These are phyloP conservation scores for Beverwykella pulmonaria DNA, from an alignment of 495 filamentous ascomycete genomes.

Conservation along the genomic window DNA sequence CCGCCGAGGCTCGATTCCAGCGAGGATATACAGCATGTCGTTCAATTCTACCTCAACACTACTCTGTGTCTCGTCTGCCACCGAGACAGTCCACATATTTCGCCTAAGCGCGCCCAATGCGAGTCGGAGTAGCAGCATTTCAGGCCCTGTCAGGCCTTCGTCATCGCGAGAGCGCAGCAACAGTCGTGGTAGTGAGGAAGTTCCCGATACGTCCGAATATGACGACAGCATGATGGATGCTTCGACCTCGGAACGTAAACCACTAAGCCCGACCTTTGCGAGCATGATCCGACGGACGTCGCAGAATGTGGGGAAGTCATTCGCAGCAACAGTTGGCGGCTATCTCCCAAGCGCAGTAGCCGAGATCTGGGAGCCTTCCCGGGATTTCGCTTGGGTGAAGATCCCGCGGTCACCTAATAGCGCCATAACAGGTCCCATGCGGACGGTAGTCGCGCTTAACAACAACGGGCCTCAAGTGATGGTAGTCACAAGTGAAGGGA, in stretches of 20 bases:
- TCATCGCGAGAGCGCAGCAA: slow-evolving; percentile 48
- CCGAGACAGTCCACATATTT: slow-evolving; percentile 97
- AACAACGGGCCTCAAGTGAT: slow-evolving; percentile 91
- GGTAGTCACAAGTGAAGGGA: slow-evolving; percentile 95
- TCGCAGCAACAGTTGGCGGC: slow-evolving; percentile 84
- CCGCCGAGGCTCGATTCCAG: slow-evolving; percentile 88
- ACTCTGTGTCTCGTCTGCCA: slow-evolving; percentile 91
- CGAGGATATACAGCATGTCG: slow-evolving; percentile 97
- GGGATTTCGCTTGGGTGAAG: slow-evolving; percentile 96
- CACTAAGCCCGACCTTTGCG: slow-evolving; percentile 63
- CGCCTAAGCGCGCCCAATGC: slow-evolving; percentile 60
- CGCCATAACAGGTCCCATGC: slow-evolving; percentile 51
- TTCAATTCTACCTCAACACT: slow-evolving; percentile 94
- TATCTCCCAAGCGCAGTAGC: slow-evolving; percentile 91
- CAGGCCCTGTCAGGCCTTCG: slow-evolving; percentile 8
- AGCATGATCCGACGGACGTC: slow-evolving; percentile 95
- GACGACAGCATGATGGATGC: slow-evolving; percentile 31
- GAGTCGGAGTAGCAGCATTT: slow-evolving; percentile 45
- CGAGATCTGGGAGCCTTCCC: slow-evolving; percentile 94
- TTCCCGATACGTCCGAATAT: slow-evolving; percentile 34
- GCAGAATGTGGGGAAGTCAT: slow-evolving; percentile 86
- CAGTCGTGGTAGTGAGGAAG: slow-evolving; percentile 49
- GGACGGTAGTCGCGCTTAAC: slow-evolving; percentile 94
- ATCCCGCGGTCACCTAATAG: slow-evolving; percentile 66
- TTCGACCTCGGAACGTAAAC: slow-evolving; percentile 33